phyloP scores from a whole-genome alignment of 768 basidiomycete genomes.

The Chalciporus chontae region DNA sequence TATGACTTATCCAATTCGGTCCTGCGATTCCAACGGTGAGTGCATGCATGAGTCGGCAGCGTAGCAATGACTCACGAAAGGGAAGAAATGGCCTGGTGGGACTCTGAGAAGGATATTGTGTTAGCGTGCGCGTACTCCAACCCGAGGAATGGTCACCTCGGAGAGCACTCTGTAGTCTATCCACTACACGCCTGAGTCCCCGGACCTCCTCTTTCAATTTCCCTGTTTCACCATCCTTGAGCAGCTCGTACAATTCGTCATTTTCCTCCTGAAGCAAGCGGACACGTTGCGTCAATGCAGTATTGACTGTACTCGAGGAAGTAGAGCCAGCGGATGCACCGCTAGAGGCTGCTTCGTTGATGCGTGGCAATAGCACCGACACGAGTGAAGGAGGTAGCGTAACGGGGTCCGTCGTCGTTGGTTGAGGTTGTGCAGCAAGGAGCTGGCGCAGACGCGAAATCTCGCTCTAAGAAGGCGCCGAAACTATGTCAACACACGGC shows the following conservation, averaged over 20 bases:
- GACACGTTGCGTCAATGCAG: slow-evolving; percentile 74
- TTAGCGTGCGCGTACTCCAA: slow-evolving; percentile 6
- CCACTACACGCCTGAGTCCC: slow-evolving; percentile 62
- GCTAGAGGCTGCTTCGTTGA: slow-evolving; percentile 41
- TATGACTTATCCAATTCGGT: slow-evolving; percentile 77
- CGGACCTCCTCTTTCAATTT: slow-evolving; percentile 79
- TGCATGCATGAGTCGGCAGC: slow-evolving; percentile 5
- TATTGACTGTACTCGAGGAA: slow-evolving; percentile 52
- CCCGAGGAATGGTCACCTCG: slow-evolving; percentile 49
- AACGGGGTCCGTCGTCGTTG: slow-evolving; percentile 57
- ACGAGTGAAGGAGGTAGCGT: slow-evolving; percentile 70
- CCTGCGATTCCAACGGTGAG: slow-evolving; percentile 36
- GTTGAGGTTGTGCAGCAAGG: slow-evolving; percentile 54
- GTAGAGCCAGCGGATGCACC: slow-evolving; percentile 32
- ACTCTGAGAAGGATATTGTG: slow-evolving; percentile 47
- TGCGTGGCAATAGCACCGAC: slow-evolving; percentile 65
- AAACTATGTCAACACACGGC: slow-evolving; percentile 17
- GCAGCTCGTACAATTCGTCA: slow-evolving; percentile 75
- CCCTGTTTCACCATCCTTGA: slow-evolving; percentile 74
- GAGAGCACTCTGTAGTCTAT: slow-evolving; percentile 69
- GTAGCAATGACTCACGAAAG: slow-evolving; percentile 57
- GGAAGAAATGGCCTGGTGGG: slow-evolving; percentile 64
- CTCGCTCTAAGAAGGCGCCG: slow-evolving; percentile 54
- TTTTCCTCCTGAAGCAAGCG: slow-evolving; percentile 81
- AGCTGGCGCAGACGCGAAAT: slow-evolving; percentile 64